Evolutionary conservation across 192 early-diverging fungal species (phyloP).

Genomic region (Backusella psychrophila): DNA sequence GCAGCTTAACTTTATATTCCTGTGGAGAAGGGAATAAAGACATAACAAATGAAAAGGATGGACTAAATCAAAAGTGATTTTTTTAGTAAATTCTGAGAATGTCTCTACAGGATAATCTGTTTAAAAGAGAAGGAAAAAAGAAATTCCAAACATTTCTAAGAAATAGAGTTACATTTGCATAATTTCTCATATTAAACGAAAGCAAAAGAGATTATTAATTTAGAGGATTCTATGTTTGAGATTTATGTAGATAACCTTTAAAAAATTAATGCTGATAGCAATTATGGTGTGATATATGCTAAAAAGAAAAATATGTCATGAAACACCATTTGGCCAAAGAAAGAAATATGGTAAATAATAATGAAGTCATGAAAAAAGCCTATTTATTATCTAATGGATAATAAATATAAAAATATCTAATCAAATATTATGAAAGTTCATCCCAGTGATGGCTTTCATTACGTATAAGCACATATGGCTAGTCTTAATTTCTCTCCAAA

Average conservation of each 20-base stretch:
- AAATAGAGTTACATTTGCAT: not conserved
- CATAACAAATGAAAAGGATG: not conserved
- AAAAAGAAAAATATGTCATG: not conserved
- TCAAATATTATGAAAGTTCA: constrained; percentile 64
- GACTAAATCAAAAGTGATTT: not conserved
- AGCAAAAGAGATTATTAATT: not conserved
- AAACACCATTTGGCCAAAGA: not conserved
- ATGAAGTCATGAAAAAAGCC: not conserved
- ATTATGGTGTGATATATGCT: not conserved
- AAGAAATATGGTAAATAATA: not conserved
- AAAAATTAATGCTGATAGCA: not conserved
- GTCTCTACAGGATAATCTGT: not conserved
- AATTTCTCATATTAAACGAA: not conserved
- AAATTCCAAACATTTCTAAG: not conserved
- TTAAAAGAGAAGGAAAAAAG: not conserved
- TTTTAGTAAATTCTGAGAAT: not conserved
- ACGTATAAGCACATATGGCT: constrained; percentile 79
- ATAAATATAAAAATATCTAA: not conserved
- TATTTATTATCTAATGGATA: not conserved
- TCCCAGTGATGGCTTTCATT: constrained; percentile 64
- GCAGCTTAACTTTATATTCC: not conserved
- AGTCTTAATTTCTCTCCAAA: constrained; percentile 65
- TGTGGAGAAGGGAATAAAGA: not conserved
- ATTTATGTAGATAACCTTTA: not conserved
- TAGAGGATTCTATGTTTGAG: not conserved